These are phyloP conservation scores for Capsicum pubescens DNA, from an alignment of 257 asterid genomes.

Conservation along the genomic window DNA sequence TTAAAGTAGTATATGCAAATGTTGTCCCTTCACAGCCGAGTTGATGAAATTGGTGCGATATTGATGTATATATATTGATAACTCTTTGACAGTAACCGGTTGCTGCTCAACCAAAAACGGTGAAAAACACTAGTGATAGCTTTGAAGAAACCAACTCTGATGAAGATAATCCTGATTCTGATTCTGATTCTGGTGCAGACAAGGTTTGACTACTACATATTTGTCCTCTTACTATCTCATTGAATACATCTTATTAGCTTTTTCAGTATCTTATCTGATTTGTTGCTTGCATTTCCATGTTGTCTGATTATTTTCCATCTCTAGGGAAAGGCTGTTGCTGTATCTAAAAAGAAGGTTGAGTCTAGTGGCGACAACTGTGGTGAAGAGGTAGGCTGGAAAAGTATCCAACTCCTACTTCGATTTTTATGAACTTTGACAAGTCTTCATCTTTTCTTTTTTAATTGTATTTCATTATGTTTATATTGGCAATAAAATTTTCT, in stretches of 20 bases:
- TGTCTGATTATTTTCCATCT: neutral
- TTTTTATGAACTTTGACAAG: too few relatives aligned
- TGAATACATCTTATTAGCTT: neutral
- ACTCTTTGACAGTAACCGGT: constrained; percentile 15
- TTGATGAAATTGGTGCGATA: neutral
- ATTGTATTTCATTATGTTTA: neutral
- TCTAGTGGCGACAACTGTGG: neutral
- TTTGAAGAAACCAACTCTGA: constrained; percentile 27
- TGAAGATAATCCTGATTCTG: constrained; percentile 36
- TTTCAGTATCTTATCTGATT: neutral
- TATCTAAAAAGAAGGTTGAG: neutral
- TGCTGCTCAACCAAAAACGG: constrained; percentile 29
- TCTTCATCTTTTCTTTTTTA: neutral
- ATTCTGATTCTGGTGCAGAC: constrained; percentile 35
- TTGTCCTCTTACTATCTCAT: neutral
- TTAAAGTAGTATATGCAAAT: neutral
- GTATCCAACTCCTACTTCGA: neutral
- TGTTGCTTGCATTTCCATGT: too few relatives aligned
- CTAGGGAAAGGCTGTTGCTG: neutral
- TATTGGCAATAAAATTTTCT: too few relatives aligned
- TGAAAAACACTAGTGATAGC: constrained; percentile 33
- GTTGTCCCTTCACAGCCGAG: constrained; percentile 29
- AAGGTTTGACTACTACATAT: neutral
- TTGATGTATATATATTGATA: neutral
- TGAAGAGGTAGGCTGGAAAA: neutral